These are phyloP conservation scores for Phytophthora nicotianae DNA, from an alignment of 352 stramenopile genomes.

Conservation along the genomic window DNA sequence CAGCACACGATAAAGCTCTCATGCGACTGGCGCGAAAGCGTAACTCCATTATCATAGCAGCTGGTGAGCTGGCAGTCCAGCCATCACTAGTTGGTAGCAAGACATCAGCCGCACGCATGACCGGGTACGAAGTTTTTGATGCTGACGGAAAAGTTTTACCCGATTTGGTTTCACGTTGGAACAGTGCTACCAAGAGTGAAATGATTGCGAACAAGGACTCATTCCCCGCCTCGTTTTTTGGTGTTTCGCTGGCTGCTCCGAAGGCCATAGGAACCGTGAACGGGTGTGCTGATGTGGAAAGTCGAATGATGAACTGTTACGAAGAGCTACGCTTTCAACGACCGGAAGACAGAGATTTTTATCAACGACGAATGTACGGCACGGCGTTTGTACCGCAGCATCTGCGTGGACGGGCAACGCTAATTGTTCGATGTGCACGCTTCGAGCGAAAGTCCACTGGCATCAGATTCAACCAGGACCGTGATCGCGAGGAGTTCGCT, in stretches of 20 bases:
- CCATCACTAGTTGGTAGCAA: conserved; percentile 2
- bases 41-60: conserved; percentile 49
- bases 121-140: conserved; percentile 29
- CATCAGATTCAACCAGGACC: conserved; percentile 58
- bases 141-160: conserved; percentile 15
- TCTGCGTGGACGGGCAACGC: conserved; percentile 36
- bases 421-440: conserved; percentile 40
- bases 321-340: conserved; percentile 43
- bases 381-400: conserved; percentile 49
- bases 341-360: conserved; percentile 45
- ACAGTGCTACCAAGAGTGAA: conserved; percentile 20
- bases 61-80: conserved; percentile 9
- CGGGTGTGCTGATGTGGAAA: not conserved
- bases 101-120: conserved; percentile 5
- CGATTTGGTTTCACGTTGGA: conserved; percentile 27
- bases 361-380: conserved; percentile 58
- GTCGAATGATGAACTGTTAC: conserved; percentile 32
- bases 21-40: conserved; percentile 46
- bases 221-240: conserved; percentile 28
- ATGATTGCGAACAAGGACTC: conserved; percentile 20
- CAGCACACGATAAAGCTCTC: conserved; percentile 39
- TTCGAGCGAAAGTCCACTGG: conserved; percentile 61
- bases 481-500: conserved; percentile 55
- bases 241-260: conserved; percentile 20
- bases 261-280: conserved; percentile 14